phyloP scores from a whole-genome alignment of 116 monocot species.

The Papilionanthe hybrid region DNA sequence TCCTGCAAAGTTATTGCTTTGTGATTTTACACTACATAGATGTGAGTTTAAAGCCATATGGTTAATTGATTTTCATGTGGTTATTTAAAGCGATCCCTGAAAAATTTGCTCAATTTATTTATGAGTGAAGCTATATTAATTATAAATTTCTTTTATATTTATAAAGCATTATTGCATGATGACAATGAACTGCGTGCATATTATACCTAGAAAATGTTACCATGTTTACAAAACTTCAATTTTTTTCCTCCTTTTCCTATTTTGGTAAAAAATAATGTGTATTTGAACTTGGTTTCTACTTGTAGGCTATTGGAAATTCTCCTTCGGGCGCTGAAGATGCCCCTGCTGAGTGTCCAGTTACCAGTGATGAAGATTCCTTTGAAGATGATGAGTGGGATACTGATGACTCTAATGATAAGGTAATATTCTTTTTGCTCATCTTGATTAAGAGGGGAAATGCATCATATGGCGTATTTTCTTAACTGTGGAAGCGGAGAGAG shows the following conservation, averaged over 20 bases:
- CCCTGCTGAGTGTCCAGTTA: constrained; percentile 9
- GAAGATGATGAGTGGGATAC: constrained; percentile 23
- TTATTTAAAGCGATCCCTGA: neutral
- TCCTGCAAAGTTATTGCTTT: neutral
- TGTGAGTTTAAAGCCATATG: neutral
- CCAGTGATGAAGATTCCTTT: constrained; percentile 20
- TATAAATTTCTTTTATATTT: neutral
- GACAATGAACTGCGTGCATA: constrained; percentile 3
- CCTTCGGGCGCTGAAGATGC: constrained; percentile 2
- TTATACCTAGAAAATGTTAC: neutral
- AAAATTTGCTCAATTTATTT: neutral
- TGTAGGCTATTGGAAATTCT: constrained; percentile 25
- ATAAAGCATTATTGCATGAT: neutral
- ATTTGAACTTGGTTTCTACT: constrained; percentile 3
- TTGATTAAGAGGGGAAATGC: neutral
- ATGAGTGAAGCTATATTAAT: neutral
- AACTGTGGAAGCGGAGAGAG: neutral
- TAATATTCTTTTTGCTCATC: neutral
- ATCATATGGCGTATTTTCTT: neutral
- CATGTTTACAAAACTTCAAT: neutral
- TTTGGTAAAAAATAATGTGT: neutral
- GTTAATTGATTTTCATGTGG: neutral
- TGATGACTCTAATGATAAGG: constrained; percentile 30
- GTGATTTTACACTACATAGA: neutral
- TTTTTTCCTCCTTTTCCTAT: neutral